Conservation (phyloP, 805 yeast species). For the Saccharomycopsis olivae region DNA sequence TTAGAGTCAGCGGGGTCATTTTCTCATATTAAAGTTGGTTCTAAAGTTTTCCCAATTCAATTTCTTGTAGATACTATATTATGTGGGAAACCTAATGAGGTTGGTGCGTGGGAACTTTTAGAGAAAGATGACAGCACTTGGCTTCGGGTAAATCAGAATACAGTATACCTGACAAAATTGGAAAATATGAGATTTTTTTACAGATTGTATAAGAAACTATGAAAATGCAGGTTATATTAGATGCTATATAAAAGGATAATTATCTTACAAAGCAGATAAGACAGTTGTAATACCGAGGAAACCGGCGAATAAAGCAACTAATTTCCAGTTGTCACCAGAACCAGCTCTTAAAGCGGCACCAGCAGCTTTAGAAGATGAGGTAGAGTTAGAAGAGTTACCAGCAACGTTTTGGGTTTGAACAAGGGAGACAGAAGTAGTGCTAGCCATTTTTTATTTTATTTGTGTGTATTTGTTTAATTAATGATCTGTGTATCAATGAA, state of each 20-base stretch:
- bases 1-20: conserved; percentile 88
- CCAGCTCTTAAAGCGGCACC: conserved; percentile 3
- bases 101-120: conserved; percentile 57
- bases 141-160: conserved; percentile 50
- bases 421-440: conserved; percentile 14
- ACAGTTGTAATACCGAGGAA: conserved; percentile 17
- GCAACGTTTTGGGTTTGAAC: conserved; percentile 18
- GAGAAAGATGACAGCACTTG: conserved; percentile 67
- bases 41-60: conserved; percentile 72
- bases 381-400: conserved; percentile 8
- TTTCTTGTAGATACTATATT: conserved; percentile 67
- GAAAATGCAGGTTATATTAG: neutral
- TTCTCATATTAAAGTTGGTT: conserved; percentile 68
- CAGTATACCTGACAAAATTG: conserved; percentile 55
- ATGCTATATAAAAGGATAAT: neutral
- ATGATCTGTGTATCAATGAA: neutral
- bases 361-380: conserved; percentile 11
- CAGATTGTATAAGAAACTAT: conserved; percentile 51
- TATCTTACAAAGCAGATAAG: conserved; percentile 12
- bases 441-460: conserved; percentile 13
- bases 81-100: conserved; percentile 29
- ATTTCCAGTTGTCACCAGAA: conserved; percentile 13
- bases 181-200: conserved; percentile 86
- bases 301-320: conserved; percentile 15
- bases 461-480: neutral